Evolutionary conservation across 2,329 filamentous ascomycete species (phyloP).

Genomic region (Metarhizium sp.): DNA sequence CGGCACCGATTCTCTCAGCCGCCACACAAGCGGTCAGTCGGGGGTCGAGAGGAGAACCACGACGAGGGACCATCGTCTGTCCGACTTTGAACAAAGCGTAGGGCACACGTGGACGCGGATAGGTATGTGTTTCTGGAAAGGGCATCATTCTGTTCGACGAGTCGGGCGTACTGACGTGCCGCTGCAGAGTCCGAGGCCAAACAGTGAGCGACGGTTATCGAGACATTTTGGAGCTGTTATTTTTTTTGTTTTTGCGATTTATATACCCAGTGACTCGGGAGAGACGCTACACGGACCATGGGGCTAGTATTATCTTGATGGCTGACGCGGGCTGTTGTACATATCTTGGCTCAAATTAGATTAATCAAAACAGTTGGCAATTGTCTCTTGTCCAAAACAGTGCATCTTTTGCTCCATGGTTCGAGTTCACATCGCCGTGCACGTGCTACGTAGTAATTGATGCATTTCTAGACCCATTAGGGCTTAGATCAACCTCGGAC

Average conservation of each 20-base stretch:
- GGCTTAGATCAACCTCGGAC: too few species aligned
- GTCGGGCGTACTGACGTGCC: not conserved
- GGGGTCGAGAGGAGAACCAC: not conserved
- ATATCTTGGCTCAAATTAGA: too few species aligned
- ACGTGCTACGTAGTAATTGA: too few species aligned
- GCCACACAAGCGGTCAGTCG: not conserved
- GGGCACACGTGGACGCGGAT: not conserved
- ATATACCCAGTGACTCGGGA: too few species aligned
- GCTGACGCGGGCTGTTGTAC: too few species aligned
- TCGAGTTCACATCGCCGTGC: too few species aligned
- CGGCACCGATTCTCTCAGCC: not conserved
- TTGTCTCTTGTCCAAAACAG: too few species aligned
- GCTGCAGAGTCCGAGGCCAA: not conserved
- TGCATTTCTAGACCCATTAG: too few species aligned
- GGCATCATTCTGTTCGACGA: not conserved
- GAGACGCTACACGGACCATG: too few species aligned
- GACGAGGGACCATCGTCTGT: not conserved
- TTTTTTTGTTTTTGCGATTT: not conserved
- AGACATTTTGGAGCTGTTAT: not conserved
- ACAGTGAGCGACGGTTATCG: not conserved
- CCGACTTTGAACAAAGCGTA: not conserved
- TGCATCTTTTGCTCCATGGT: too few species aligned
- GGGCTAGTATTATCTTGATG: too few species aligned
- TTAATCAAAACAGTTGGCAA: too few species aligned
- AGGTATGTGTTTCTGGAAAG: not conserved